phyloP scores from a whole-genome alignment of 2,329 filamentous ascomycete genomes.

The Taxawa tesnikishii region DNA sequence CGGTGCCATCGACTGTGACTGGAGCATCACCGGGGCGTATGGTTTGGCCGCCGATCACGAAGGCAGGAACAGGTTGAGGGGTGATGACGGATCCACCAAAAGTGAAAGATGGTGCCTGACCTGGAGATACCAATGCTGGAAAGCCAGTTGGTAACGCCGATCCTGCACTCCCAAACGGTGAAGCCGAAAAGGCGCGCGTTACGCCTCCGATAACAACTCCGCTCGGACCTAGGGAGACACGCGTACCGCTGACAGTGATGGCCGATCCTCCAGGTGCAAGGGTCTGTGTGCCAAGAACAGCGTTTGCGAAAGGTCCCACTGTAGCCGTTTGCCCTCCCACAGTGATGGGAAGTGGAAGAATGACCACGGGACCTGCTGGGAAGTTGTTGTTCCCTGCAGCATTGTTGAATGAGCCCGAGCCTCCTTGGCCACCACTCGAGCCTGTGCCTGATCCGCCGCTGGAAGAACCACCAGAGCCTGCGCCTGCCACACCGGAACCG shows the following conservation, averaged over 20 bases:
- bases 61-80: slow-evolving; percentile 10
- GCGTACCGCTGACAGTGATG: slow-evolving; percentile 17
- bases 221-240: slow-evolving; percentile 16
- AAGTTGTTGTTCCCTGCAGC: not conserved
- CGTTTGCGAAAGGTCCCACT: slow-evolving; percentile 17
- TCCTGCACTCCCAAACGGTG: not conserved
- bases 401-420: not conserved
- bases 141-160: not conserved
- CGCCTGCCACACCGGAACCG: not conserved
- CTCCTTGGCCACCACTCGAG: not conserved
- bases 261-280: slow-evolving; percentile 18
- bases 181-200: slow-evolving; percentile 4
- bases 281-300: slow-evolving; percentile 21
- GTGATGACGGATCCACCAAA: slow-evolving; percentile 8
- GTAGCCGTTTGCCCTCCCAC: slow-evolving; percentile 10
- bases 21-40: slow-evolving; percentile 14
- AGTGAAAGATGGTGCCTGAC: slow-evolving; percentile 1
- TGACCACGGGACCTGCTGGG: slow-evolving; percentile 1
- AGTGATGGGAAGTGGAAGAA: slow-evolving; percentile 2
- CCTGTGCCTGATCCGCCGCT: slow-evolving; percentile 2
- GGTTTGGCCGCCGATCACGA: slow-evolving; percentile 17
- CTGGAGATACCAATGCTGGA: not conserved
- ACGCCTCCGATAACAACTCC: slow-evolving; percentile 6
- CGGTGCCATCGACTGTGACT: slow-evolving; percentile 12
- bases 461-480: slow-evolving; percentile 5